Conservation (phyloP, 2,329 filamentous ascomycete species). For the Tolypocladium amazonense region DNA sequence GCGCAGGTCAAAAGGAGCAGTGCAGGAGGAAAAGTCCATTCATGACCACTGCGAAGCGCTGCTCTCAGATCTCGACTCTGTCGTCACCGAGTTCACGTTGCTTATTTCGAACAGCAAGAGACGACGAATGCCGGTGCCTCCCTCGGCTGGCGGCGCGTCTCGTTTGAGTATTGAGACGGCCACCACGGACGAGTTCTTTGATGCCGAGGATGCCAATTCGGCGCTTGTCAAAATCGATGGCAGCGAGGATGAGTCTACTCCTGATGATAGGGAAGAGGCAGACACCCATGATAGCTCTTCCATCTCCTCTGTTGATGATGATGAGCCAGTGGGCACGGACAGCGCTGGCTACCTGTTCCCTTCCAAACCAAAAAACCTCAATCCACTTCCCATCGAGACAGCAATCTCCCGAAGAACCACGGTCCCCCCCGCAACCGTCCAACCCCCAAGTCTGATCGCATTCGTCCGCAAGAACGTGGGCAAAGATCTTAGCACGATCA, state of each 20-base stretch:
- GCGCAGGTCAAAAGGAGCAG: conserved; percentile 23
- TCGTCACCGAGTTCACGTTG: conserved; percentile 70
- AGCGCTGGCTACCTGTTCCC: conserved; percentile 60
- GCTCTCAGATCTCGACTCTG: conserved; percentile 73
- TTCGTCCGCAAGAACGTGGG: conserved; percentile 96
- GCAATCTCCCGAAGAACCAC: conserved; percentile 55
- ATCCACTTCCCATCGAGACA: conserved; percentile 64
- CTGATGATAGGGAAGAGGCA: conserved; percentile 8
- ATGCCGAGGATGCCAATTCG: conserved; percentile 59
- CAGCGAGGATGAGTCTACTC: conserved; percentile 50
- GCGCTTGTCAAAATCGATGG: conserved; percentile 65
- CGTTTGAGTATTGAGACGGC: conserved; percentile 70
- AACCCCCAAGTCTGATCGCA: conserved; percentile 83
- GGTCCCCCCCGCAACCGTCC: conserved; percentile 62
- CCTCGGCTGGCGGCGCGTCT: conserved; percentile 32
- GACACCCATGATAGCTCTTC: conserved; percentile 39
- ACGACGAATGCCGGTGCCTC: conserved; percentile 49
- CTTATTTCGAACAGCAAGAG: conserved; percentile 72
- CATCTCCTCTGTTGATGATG: conserved; percentile 47
- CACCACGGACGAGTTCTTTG: conserved; percentile 85
- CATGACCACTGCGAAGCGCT: conserved; percentile 77
- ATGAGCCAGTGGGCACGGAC: conserved; percentile 46
- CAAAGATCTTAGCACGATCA: conserved; percentile 92
- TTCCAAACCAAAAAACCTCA: conserved; percentile 60
- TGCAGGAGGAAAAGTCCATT: conserved; percentile 52